Conservation (phyloP, 306 rosid species). For the Dicorynia guianensis region DNA sequence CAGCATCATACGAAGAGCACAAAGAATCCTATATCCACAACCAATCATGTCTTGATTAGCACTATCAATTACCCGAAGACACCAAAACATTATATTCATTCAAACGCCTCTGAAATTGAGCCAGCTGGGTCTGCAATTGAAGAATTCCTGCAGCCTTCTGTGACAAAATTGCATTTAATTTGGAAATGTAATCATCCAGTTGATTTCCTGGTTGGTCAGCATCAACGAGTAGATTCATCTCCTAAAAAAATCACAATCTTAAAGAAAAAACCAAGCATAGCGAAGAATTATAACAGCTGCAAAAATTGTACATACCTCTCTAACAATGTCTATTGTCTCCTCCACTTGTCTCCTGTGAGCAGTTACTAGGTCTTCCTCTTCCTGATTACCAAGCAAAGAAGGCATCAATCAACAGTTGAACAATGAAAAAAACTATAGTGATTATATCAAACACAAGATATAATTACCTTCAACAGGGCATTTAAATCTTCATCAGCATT, state of each 20-base stretch:
- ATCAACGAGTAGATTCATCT: constrained; percentile 82
- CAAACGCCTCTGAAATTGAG: constrained; percentile 79
- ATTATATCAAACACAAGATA: constrained; percentile 7
- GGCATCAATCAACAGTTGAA: constrained; percentile 37
- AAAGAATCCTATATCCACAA: constrained; percentile 35
- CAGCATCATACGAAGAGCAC: constrained; percentile 28
- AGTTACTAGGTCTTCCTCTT: constrained; percentile 87
- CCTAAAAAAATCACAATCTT: constrained; percentile 56
- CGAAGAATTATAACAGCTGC: constrained; percentile 5
- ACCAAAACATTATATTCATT: constrained; percentile 71
- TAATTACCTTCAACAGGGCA: constrained; percentile 75
- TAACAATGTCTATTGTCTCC: constrained; percentile 86
- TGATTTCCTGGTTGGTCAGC: constrained; percentile 93
- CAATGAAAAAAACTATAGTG: neutral
- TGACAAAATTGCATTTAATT: constrained; percentile 78
- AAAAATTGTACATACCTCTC: constrained; percentile 62
- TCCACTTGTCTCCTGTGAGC: constrained; percentile 90
- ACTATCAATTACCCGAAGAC: constrained; percentile 58
- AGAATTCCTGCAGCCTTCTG: constrained; percentile 81
- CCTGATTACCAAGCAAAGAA: constrained; percentile 54
- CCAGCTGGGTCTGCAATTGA: constrained; percentile 82
- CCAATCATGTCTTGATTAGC: constrained; percentile 30
- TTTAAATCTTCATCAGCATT: constrained; percentile 70
- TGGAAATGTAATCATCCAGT: constrained; percentile 70
- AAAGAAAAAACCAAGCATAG: constrained; percentile 5